phyloP scores from a whole-genome alignment of 805 yeast genomes.

The Candida michaelii region DNA sequence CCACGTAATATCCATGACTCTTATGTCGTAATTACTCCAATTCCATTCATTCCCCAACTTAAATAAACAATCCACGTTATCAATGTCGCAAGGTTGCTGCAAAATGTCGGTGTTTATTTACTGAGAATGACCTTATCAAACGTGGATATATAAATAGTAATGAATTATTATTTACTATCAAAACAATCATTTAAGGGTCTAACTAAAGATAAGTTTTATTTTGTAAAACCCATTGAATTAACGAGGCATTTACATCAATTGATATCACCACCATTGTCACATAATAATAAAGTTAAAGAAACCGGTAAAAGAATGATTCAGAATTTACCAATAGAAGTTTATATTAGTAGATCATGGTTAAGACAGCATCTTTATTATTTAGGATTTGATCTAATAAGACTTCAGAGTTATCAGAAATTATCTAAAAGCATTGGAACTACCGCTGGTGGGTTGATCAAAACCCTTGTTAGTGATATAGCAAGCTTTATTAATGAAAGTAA shows the following conservation, averaged over 20 bases:
- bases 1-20: no score
- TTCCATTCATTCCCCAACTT: neutral
- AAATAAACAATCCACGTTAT: neutral
- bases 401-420: constrained; percentile 33
- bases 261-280: no score
- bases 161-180: neutral
- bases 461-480: constrained; percentile 32
- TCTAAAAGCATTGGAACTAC: constrained; percentile 24
- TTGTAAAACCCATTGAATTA: neutral
- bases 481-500: constrained; percentile 25
- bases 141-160: constrained; percentile 5
- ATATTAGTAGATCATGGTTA: constrained; percentile 24
- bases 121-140: constrained; percentile 11
- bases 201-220: no score
- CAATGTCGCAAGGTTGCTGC: constrained; percentile 5
- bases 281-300: neutral
- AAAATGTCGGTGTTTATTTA: constrained; percentile 6
- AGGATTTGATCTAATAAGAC: constrained; percentile 34
- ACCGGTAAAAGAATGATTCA: neutral
- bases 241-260: neutral
- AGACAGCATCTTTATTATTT: constrained; percentile 32
- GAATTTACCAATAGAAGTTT: constrained; percentile 10
- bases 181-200: neutral
- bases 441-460: constrained; percentile 35
- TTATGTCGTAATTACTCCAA: neutral